Evolutionary conservation across 2,329 filamentous ascomycete species (phyloP).

Genomic region (Microsporum ferrugineum): DNA sequence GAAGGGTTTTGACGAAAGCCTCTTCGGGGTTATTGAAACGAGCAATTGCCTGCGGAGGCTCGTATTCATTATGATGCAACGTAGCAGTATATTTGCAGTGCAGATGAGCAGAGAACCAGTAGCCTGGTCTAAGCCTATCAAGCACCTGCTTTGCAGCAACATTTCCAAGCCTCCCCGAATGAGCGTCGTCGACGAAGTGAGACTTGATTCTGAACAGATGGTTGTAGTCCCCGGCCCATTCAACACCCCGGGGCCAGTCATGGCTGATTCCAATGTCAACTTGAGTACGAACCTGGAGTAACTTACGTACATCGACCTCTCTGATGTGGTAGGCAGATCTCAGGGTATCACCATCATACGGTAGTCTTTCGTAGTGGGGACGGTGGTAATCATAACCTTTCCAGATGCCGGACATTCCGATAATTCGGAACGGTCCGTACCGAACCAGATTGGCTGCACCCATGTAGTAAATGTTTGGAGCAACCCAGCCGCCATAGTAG

Average conservation of each 20-base stretch:
- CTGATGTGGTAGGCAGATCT: constrained; percentile 80
- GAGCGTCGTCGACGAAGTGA: constrained; percentile 64
- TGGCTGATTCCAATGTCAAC: constrained; percentile 88
- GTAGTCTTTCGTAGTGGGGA: constrained; percentile 72
- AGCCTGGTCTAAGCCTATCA: constrained; percentile 65
- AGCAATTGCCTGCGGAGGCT: background rate
- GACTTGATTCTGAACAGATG: constrained; percentile 62
- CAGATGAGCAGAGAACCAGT: constrained; percentile 91
- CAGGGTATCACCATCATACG: constrained; percentile 66
- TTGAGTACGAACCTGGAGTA: constrained; percentile 72
- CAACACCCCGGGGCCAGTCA: constrained; percentile 83
- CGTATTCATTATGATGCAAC: constrained; percentile 6
- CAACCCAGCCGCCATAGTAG: constrained; percentile 94
- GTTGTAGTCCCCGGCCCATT: constrained; percentile 60
- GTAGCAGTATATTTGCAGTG: constrained; percentile 73
- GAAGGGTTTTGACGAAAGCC: background rate
- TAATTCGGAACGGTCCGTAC: constrained; percentile 74
- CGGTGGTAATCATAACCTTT: constrained; percentile 80
- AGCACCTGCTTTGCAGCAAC: constrained; percentile 68
- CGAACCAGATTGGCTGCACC: constrained; percentile 83
- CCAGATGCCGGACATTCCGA: constrained; percentile 88
- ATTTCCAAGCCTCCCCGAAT: constrained; percentile 64
- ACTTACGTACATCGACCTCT: constrained; percentile 80
- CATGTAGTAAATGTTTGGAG: constrained; percentile 93
- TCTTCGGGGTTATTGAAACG: background rate